A percentile compares a stretch with the other conserved stretches of the same genome.
Conservation (phyloP, 1,284 basidiomycete species). For the Malassezia slooffiae region DNA sequence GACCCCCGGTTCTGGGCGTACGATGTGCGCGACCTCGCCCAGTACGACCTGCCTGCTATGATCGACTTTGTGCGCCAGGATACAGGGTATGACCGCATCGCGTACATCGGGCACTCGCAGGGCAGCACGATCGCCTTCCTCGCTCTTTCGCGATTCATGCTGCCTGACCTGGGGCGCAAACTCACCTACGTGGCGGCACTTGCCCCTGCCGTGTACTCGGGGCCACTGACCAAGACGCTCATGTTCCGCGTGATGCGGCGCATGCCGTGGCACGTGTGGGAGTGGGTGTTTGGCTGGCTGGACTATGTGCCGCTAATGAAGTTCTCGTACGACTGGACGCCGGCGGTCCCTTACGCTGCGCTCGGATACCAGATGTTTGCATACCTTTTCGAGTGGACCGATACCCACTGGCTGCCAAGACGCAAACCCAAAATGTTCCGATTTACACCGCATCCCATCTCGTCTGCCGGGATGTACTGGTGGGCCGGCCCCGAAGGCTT, state of each 20-base stretch:
- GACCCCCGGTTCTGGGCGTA: conserved; percentile 59
- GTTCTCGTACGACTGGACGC: conserved; percentile 53
- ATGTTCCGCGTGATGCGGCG: conserved; percentile 49
- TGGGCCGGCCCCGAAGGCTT: conserved; percentile 57
- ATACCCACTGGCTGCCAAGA: conserved; percentile 54
- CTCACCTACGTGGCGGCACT: conserved; percentile 55
- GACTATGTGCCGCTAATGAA: conserved; percentile 59
- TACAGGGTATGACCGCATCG: conserved; percentile 54
- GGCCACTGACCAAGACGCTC: conserved; percentile 55
- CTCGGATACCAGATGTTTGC: conserved; percentile 54
- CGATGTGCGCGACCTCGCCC: conserved; percentile 56
- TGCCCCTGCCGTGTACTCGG: conserved; percentile 57
- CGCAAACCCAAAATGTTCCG: conserved; percentile 58
- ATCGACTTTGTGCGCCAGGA: conserved; percentile 54
- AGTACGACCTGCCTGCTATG: conserved; percentile 56
- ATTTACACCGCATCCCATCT: conserved; percentile 57
- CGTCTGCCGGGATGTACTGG: conserved; percentile 53
- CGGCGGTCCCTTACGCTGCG: conserved; percentile 48
- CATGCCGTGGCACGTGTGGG: conserved; percentile 53
- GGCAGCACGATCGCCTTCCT: conserved; percentile 51
- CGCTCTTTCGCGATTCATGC: conserved; percentile 51
- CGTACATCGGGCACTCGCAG: conserved; percentile 55
- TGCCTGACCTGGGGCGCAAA: conserved; percentile 53
- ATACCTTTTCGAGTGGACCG: conserved; percentile 57
- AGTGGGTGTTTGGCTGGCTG: conserved; percentile 54